These are phyloP conservation scores for Ajuga reptans DNA, from an alignment of 305 asterid genomes.

Conservation along the genomic window DNA sequence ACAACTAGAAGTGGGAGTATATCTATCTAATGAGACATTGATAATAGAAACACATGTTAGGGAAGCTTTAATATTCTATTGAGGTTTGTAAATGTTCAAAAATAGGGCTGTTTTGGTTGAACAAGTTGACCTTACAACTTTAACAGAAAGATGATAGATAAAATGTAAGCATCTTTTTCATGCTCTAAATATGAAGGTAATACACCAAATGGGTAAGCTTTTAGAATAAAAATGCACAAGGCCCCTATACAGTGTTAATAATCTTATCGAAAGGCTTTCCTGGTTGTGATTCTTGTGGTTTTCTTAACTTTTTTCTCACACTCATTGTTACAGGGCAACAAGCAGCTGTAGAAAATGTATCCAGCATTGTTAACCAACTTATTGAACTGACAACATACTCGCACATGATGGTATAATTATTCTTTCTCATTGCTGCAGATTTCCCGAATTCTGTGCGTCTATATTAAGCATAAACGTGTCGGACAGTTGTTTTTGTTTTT, in stretches of 20 bases:
- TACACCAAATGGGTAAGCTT: neutral
- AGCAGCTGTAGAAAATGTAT: slow-evolving; percentile 59
- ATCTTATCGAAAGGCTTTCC: slow-evolving; percentile 5
- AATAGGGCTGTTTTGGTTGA: neutral
- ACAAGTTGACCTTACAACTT: neutral
- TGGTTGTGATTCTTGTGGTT: slow-evolving; percentile 12
- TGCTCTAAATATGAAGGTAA: neutral
- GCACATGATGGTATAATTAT: slow-evolving; percentile 50
- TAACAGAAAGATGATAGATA: neutral
- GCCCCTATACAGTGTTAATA: neutral
- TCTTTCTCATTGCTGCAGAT: slow-evolving; percentile 10
- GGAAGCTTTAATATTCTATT: neutral
- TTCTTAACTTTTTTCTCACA: slow-evolving; percentile 11
- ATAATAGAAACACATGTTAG: neutral
- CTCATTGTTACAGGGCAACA: slow-evolving; percentile 51
- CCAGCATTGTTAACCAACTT: slow-evolving; percentile 44
- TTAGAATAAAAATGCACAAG: neutral
- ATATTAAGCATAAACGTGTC: neutral
- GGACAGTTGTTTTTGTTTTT: no score
- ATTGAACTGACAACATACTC: slow-evolving; percentile 50
- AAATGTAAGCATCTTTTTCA: neutral
- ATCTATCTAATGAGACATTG: neutral
- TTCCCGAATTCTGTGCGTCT: neutral
- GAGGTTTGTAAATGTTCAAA: neutral
- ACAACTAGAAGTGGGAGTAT: neutral